These are phyloP conservation scores for Botrytis tulipae DNA, from an alignment of 2,329 filamentous ascomycete species.

Conservation along the genomic window DNA sequence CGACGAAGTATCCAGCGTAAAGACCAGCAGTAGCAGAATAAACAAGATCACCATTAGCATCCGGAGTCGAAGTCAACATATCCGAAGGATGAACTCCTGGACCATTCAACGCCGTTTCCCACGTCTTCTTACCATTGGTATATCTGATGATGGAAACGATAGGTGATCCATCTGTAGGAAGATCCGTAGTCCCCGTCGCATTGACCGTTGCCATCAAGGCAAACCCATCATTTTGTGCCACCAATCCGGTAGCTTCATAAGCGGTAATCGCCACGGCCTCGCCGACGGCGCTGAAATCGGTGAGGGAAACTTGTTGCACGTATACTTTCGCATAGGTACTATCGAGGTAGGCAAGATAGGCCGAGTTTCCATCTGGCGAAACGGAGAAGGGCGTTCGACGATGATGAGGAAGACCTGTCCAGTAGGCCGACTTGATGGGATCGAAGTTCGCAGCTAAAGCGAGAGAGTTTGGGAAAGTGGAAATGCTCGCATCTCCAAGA, in stretches of 20 bases:
- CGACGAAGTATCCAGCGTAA: constrained; percentile 62
- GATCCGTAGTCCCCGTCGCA: constrained; percentile 50
- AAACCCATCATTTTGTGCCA: constrained; percentile 62
- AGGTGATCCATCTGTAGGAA: constrained; percentile 48
- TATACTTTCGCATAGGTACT: constrained; percentile 54
- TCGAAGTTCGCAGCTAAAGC: constrained; percentile 53
- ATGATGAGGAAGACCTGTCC: constrained; percentile 60
- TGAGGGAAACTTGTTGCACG: constrained; percentile 54
- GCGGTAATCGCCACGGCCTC: constrained; percentile 50
- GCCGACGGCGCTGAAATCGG: constrained; percentile 54
- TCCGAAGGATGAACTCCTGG: constrained; percentile 48
- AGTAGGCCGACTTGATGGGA: constrained; percentile 59
- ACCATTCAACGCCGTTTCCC: constrained; percentile 59
- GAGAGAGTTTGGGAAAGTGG: constrained; percentile 44
- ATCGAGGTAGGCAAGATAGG: constrained; percentile 61
- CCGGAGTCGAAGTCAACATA: constrained; percentile 50
- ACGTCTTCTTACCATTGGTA: constrained; percentile 53
- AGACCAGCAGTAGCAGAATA: constrained; percentile 54
- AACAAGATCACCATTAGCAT: constrained; percentile 62
- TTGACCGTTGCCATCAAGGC: constrained; percentile 55
- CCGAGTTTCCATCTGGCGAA: constrained; percentile 57
- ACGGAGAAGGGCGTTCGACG: constrained; percentile 61
- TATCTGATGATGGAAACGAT: constrained; percentile 60
- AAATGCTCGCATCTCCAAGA: constrained; percentile 29
- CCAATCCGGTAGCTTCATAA: constrained; percentile 59